phyloP scores from a whole-genome alignment of 441 rosid species.

The Sinapis alba region DNA sequence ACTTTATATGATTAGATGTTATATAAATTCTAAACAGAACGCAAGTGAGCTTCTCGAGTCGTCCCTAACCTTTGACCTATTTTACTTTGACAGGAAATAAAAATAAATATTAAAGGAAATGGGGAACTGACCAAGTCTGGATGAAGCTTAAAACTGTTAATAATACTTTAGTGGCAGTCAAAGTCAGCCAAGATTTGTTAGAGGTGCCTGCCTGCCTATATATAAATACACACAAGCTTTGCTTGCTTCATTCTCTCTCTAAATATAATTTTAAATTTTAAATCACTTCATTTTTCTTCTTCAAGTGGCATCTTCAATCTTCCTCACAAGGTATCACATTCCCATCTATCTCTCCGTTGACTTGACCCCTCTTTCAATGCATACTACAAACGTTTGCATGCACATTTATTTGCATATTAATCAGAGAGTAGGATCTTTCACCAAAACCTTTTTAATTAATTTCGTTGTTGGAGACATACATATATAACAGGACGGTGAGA shows the following conservation, averaged over 20 bases:
- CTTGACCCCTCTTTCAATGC: not conserved
- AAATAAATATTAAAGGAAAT: not conserved
- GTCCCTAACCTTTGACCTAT: not conserved
- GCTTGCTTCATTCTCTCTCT: conserved; percentile 1
- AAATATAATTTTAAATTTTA: conserved; percentile 3
- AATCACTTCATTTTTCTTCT: conserved; percentile 21
- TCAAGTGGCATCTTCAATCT: conserved; percentile 12
- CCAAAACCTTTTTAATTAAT: not conserved
- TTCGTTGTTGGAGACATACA: not conserved
- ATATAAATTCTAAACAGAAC: not conserved
- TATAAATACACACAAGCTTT: not conserved
- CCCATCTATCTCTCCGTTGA: not conserved
- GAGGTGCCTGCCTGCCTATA: not conserved
- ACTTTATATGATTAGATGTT: not conserved
- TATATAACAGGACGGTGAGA: not conserved
- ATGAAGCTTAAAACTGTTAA: not conserved
- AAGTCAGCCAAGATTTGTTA: conserved; percentile 18
- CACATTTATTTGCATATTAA: not conserved
- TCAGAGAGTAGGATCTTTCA: not conserved
- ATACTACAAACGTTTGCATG: conserved; percentile 1
- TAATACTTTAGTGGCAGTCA: conserved; percentile 5
- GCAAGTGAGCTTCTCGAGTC: not conserved
- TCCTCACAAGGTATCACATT: conserved; percentile 13
- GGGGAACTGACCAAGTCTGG: conserved; percentile 1
- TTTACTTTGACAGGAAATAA: conserved; percentile 10